Conservation (phyloP, 495 filamentous ascomycete genomes). For the Glutinoglossum americanum region DNA sequence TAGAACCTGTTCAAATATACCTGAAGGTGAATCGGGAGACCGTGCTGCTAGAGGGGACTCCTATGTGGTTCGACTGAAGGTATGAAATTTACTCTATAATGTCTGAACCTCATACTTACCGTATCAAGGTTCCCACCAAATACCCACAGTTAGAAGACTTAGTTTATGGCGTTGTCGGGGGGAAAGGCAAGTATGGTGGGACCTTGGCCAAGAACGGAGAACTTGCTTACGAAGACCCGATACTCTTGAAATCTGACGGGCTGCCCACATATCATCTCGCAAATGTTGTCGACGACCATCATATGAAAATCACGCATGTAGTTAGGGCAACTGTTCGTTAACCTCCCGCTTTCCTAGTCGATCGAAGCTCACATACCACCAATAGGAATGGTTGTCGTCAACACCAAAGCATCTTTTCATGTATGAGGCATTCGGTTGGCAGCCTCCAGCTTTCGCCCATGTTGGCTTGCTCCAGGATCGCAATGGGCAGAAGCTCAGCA, state of each 20-base stretch:
- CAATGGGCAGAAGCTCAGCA: conserved; percentile 68
- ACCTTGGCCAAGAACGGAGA: conserved; percentile 6
- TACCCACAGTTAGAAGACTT: conserved; percentile 46
- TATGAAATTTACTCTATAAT: conserved; percentile 3
- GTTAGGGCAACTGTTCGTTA: conserved; percentile 56
- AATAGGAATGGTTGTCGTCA: conserved; percentile 75
- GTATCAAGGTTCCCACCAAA: conserved; percentile 17
- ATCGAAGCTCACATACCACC: neutral
- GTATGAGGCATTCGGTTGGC: conserved; percentile 79
- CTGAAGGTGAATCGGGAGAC: conserved; percentile 41
- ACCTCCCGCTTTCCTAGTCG: neutral
- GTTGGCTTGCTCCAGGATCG: conserved; percentile 66
- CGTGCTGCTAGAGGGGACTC: conserved; percentile 42
- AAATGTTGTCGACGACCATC: conserved; percentile 88
- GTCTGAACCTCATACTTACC: neutral
- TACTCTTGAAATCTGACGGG: conserved; percentile 77
- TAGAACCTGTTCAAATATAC: conserved; percentile 47
- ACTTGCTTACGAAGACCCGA: conserved; percentile 44
- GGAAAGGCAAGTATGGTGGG: conserved; percentile 31
- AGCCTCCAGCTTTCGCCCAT: conserved; percentile 65
- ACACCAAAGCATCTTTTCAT: conserved; percentile 75
- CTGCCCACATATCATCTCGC: conserved; percentile 91
- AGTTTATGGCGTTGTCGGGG: conserved; percentile 36
- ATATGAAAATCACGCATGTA: conserved; percentile 90
- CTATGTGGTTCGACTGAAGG: conserved; percentile 60